These are phyloP conservation scores for Stagonosporopsis chrysanthemi DNA, from an alignment of 2,329 filamentous ascomycete genomes.

Conservation along the genomic window DNA sequence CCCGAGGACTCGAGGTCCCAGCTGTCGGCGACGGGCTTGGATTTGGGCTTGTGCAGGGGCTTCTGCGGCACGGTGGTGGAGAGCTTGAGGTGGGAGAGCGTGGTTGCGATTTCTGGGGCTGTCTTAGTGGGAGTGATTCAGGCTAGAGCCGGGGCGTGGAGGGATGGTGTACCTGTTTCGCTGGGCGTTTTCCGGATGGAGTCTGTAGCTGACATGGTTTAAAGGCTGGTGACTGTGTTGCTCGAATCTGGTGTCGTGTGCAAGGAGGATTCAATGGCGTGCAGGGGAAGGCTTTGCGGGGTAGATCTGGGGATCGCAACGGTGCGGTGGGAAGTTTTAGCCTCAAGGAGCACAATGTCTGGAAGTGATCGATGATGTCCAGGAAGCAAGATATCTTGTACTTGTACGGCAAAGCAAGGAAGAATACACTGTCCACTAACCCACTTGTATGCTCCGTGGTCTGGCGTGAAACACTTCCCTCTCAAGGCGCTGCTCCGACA, in stretches of 20 bases:
- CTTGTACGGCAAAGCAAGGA: constrained; percentile 1
- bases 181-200: constrained; percentile 30
- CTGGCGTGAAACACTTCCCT: constrained; percentile 10
- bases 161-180: constrained; percentile 21
- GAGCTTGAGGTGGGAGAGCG: constrained; percentile 49
- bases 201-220: constrained; percentile 20
- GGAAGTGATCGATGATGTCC: neutral
- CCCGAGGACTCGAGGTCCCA: constrained; percentile 75
- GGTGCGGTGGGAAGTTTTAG: neutral
- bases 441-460: constrained; percentile 2
- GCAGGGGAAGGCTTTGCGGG: constrained; percentile 15
- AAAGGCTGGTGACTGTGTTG: neutral
- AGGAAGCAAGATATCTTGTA: constrained; percentile 8
- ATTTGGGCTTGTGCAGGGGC: constrained; percentile 43
- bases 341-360: neutral
- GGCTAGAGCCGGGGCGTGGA: neutral
- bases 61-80: constrained; percentile 43
- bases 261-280: neutral
- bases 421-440: constrained; percentile 4
- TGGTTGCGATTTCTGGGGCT: constrained; percentile 45
- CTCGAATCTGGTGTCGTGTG: neutral
- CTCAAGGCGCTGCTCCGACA: constrained; percentile 6
- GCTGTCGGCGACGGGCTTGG: constrained; percentile 66
- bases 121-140: constrained; percentile 2
- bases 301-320: constrained; percentile 16